Conservation (phyloP, 2,329 filamentous ascomycete genomes). For the Hypoxylon sp. region DNA sequence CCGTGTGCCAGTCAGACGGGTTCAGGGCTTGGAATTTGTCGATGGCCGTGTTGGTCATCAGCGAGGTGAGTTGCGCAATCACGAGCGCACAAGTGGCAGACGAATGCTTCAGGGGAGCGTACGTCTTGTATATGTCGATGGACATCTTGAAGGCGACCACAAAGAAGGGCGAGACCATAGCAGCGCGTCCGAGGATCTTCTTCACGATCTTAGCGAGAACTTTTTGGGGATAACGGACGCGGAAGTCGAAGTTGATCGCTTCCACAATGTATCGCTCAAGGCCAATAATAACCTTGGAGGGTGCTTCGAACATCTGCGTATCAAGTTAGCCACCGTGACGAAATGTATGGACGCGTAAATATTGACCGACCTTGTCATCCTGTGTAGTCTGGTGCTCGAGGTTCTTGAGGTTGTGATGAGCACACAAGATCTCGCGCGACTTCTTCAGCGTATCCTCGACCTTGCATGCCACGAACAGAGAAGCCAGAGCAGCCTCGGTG, state of each 20-base stretch:
- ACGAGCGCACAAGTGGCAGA: constrained; percentile 86
- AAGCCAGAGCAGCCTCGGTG: constrained; percentile 85
- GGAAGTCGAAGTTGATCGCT: constrained; percentile 91
- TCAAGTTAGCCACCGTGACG: constrained; percentile 8
- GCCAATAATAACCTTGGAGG: constrained; percentile 83
- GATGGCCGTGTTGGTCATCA: constrained; percentile 66
- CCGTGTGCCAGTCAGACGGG: constrained; percentile 56
- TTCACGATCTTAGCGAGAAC: constrained; percentile 81
- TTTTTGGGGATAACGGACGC: constrained; percentile 86
- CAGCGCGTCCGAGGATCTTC: constrained; percentile 54
- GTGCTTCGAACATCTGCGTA: constrained; percentile 77
- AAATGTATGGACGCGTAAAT: constrained; percentile 1
- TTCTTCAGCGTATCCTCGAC: constrained; percentile 98
- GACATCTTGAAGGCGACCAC: constrained; percentile 80
- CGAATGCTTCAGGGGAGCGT: constrained; percentile 88
- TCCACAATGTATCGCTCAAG: constrained; percentile 94
- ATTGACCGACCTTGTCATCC: constrained; percentile 76
- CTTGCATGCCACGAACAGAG: constrained; percentile 93
- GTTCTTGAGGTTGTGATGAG: constrained; percentile 84
- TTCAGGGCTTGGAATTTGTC: constrained; percentile 60
- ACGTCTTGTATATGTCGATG: constrained; percentile 91
- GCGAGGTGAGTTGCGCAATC: constrained; percentile 79
- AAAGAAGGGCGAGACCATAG: constrained; percentile 65
- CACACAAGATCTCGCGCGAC: constrained; percentile 89
- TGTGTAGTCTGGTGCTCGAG: constrained; percentile 72